Conservation (phyloP, 1,284 basidiomycete species). For the Puccinia sorghi region DNA sequence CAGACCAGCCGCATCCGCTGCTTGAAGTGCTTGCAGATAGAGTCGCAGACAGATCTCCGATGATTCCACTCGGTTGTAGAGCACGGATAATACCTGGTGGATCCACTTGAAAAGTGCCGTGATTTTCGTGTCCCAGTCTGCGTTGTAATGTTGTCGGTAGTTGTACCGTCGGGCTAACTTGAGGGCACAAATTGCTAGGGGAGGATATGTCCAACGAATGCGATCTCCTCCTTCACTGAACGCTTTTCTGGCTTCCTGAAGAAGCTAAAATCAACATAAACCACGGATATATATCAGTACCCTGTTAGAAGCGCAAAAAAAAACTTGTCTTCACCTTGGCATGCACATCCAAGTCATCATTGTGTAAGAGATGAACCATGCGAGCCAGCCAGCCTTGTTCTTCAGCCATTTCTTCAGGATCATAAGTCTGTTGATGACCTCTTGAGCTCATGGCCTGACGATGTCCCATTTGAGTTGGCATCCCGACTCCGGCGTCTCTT, state of each 20-base stretch:
- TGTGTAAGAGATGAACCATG: conserved; percentile 89
- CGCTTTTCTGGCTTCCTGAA: conserved; percentile 82
- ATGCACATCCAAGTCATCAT: conserved; percentile 78
- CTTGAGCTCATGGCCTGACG: conserved; percentile 34
- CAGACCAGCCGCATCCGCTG: conserved; percentile 85
- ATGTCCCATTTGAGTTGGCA: conserved; percentile 52
- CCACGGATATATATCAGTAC: no score
- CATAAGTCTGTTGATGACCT: conserved; percentile 59
- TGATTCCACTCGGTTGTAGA: conserved; percentile 85
- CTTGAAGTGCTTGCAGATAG: conserved; percentile 89
- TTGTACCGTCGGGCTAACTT: conserved; percentile 87
- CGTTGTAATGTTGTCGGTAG: conserved; percentile 62
- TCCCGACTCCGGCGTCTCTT: conserved; percentile 65
- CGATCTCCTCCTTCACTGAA: conserved; percentile 87
- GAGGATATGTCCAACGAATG: conserved; percentile 91
- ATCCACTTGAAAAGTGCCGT: conserved; percentile 84
- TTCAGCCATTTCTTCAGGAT: conserved; percentile 85
- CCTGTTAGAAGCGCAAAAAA: neutral
- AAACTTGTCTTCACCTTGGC: conserved; percentile 65
- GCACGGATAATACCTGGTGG: conserved; percentile 83
- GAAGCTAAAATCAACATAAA: no score
- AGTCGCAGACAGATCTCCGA: conserved; percentile 83
- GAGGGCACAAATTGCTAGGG: conserved; percentile 83
- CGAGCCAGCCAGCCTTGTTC: conserved; percentile 96
- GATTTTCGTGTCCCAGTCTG: conserved; percentile 77